Evolutionary conservation across 2,329 filamentous ascomycete genomes (phyloP), one percentile per base, ranked within the genome.

Genomic region (Colletotrichum chrysophilum): DNA sequence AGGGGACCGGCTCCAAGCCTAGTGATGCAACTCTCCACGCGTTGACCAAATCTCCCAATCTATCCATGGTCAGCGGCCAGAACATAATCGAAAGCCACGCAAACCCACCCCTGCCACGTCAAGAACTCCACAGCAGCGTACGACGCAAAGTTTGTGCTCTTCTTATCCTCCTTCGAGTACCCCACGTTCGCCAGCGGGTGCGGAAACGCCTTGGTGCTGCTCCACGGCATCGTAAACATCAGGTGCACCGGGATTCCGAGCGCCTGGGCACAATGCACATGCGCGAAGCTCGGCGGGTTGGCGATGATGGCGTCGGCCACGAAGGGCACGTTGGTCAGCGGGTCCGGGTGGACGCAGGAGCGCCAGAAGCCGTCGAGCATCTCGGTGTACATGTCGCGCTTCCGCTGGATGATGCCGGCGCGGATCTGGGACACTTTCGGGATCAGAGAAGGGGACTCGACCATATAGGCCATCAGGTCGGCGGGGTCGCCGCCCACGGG

Each of bases 1-100:
- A 86, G 78, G 92, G 93, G 43, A 96, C 88, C 0, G 92, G 89
- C 70, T 95, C 93, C 1, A 96, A 84, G 6, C 91, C 91, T 52
- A 89, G 89, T 66, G 91, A 89, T 77, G 91, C 91, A 66, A 94
- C 89, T 80, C 95, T 90, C 80, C 98, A 98, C 12, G 92, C 90
- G 81, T 98, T 98, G 81, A 98, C 96, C 5, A 98, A 88, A 81
- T 96, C 94, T 58, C 94, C 94, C 10, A 95, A 85, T 3, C 74
- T 77, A 16, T 48, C n/a, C 4, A 48, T 8, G 2, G 3, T 14
- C 26, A 65, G 61, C 18, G 52, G 30, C 10, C 24, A 24, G 9
- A 58, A 21, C 58, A 12, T 14, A 52, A 2, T 32, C 1, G 8
- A 30, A 60, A 48, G 21, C 10, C 4, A 18, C 7, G 7, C 1